These are phyloP conservation scores for Prunus mongolica DNA, from an alignment of 306 rosid genomes.

Conservation along the genomic window DNA sequence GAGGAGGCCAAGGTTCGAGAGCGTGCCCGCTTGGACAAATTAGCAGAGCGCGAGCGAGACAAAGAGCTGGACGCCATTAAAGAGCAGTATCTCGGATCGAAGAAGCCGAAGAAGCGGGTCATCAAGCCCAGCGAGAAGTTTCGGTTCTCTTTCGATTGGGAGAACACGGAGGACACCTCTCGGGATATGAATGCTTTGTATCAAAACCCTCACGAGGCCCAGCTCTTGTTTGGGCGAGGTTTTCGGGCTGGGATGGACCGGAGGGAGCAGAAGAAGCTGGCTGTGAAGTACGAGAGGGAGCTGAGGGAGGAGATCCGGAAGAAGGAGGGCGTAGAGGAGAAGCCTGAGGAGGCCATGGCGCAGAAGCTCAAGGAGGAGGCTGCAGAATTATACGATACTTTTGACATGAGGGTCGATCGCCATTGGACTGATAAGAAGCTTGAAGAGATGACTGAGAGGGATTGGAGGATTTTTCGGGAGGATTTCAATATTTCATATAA, in stretches of 20 bases:
- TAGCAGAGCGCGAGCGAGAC: constrained; percentile 74
- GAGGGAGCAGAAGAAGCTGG: constrained; percentile 89
- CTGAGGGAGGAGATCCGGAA: constrained; percentile 60
- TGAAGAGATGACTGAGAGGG: constrained; percentile 82
- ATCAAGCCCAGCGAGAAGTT: constrained; percentile 93
- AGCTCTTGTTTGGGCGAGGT: constrained; percentile 76
- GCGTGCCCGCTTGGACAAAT: constrained; percentile 56
- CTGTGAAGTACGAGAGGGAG: constrained; percentile 87
- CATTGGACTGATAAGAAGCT: constrained; percentile 94
- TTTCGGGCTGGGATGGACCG: constrained; percentile 90
- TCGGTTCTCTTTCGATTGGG: constrained; percentile 91
- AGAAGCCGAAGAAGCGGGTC: constrained; percentile 87
- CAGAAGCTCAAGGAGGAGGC: constrained; percentile 83
- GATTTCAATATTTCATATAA: constrained; percentile 78
- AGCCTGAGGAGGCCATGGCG: constrained; percentile 81
- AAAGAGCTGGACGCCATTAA: constrained; percentile 71
- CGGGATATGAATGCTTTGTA: constrained; percentile 76
- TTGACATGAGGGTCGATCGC: constrained; percentile 87
- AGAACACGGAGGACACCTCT: constrained; percentile 85
- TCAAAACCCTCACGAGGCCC: constrained; percentile 94
- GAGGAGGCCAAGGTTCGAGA: constrained; percentile 63
- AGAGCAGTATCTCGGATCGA: constrained; percentile 81
- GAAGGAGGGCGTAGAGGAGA: constrained; percentile 80
- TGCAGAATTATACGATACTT: constrained; percentile 66
- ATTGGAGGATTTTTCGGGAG: constrained; percentile 88